A percentile compares a stretch with the other conserved stretches of the same genome.
Evolutionary conservation across 2,329 filamentous ascomycete genomes (phyloP).

Genomic region (Fusarium pilosicola): DNA sequence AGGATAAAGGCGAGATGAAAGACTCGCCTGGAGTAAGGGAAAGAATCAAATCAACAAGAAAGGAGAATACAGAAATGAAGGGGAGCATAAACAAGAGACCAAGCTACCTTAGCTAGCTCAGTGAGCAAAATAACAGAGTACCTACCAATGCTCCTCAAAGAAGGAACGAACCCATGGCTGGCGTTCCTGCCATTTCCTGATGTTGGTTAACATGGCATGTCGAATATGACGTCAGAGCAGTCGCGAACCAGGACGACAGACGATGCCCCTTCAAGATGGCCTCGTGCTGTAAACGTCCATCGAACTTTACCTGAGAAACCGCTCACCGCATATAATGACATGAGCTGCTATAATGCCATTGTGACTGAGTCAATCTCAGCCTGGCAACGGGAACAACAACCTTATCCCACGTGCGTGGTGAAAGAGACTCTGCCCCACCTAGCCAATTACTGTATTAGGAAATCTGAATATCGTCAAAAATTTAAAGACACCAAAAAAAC

Average conservation of each 20-base stretch:
- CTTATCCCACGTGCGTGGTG: background rate
- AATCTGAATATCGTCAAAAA: background rate
- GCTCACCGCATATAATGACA: background rate
- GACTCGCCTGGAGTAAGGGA: constrained; percentile 5
- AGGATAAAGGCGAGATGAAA: constrained; percentile 5
- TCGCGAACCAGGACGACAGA: background rate
- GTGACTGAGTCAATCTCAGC: background rate
- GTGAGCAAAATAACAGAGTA: background rate
- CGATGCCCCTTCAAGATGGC: background rate
- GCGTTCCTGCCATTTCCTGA: constrained; percentile 1
- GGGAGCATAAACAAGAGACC: background rate
- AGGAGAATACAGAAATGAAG: background rate
- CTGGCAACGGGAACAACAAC: background rate
- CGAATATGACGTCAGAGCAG: constrained; percentile 19
- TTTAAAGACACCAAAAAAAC: background rate
- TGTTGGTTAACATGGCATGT: background rate
- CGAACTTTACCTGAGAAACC: background rate
- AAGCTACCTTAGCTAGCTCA: background rate
- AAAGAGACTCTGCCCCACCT: background rate
- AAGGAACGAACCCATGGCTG: constrained; percentile 7
- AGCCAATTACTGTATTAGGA: background rate
- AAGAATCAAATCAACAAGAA: background rate
- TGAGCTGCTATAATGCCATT: background rate
- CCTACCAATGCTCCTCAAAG: background rate
- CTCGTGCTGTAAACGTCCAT: background rate